Conservation (phyloP, 139 green algal species). For the Tetradesmus lagerheimii region DNA sequence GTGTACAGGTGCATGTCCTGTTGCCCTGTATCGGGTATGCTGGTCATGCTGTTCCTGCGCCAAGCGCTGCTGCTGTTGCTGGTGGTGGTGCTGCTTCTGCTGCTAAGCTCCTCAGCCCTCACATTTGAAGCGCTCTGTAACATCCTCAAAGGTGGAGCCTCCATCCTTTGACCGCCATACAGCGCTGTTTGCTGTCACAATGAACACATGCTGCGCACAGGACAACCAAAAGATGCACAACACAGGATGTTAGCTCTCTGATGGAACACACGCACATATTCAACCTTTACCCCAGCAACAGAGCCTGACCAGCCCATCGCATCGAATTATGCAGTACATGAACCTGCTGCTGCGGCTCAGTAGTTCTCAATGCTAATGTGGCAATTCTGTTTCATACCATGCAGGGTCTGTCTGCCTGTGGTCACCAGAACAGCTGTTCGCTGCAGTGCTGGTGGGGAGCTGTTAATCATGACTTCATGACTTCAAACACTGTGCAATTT, state of each 20-base stretch:
- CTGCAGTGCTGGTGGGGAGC: no score
- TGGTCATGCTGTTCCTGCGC: neutral
- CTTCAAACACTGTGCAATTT: no score
- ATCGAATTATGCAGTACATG: no score
- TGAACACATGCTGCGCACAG: constrained; percentile 56
- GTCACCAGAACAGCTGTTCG: no score
- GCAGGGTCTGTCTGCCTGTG: no score
- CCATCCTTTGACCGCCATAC: constrained; percentile 63
- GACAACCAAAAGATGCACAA: neutral
- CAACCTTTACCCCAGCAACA: no score
- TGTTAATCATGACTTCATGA: no score
- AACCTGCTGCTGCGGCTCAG: no score
- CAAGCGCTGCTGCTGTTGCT: neutral
- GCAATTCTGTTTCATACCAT: no score
- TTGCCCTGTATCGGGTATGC: neutral
- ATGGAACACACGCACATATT: no score
- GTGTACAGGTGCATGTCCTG: neutral
- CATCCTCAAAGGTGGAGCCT: constrained; percentile 72
- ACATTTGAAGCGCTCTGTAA: constrained; percentile 77
- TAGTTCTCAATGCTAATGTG: no score
- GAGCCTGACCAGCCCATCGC: no score
- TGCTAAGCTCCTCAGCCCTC: neutral
- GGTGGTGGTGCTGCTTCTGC: neutral
- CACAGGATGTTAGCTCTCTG: neutral
- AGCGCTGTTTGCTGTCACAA: constrained; percentile 55